A percentile compares a stretch with the other conserved stretches of the same genome.
Evolutionary conservation across 768 basidiomycete species (phyloP).

Genomic region (Postia placenta): DNA sequence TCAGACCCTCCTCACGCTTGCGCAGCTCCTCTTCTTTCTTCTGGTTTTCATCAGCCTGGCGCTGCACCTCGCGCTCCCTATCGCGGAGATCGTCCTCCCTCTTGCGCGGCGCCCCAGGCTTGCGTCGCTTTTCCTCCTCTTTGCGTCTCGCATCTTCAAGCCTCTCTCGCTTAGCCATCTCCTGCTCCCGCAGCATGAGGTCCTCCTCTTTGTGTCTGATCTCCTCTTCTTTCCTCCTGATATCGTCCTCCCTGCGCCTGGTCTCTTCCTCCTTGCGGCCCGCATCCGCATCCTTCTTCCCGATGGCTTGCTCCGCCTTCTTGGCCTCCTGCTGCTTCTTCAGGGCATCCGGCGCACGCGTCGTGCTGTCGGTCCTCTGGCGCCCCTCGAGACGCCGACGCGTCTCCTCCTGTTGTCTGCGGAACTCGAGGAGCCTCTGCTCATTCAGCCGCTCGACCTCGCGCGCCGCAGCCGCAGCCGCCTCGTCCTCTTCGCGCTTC

Average conservation of each 20-base stretch:
- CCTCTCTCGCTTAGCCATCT: not conserved
- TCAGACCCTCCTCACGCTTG: constrained; percentile 12
- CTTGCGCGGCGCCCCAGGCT: constrained; percentile 5
- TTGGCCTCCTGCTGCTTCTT: not conserved
- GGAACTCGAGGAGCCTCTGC: not conserved
- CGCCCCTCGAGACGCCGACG: not conserved
- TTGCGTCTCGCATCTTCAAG: constrained; percentile 13
- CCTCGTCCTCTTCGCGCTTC: constrained; percentile 10
- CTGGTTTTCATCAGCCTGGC: constrained; percentile 21
- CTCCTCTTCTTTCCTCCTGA: not conserved
- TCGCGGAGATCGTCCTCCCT: constrained; percentile 19
- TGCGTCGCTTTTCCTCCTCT: constrained; percentile 20
- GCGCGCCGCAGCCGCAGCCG: no score
- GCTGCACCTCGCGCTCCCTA: constrained; percentile 15
- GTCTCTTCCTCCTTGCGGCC: not conserved
- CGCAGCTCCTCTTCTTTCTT: constrained; percentile 20
- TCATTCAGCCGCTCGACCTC: not conserved
- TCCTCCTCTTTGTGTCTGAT: not conserved
- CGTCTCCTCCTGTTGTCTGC: constrained; percentile 1
- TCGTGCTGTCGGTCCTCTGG: not conserved
- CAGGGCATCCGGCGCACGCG: not conserved
- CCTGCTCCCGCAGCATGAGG: not conserved
- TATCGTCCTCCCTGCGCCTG: not conserved
- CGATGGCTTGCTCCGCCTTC: not conserved
- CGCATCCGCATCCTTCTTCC: not conserved